Base-by-base conservation (phyloP, 2,329 filamentous ascomycete genomes). In the Botrytis galanthina region DNA sequence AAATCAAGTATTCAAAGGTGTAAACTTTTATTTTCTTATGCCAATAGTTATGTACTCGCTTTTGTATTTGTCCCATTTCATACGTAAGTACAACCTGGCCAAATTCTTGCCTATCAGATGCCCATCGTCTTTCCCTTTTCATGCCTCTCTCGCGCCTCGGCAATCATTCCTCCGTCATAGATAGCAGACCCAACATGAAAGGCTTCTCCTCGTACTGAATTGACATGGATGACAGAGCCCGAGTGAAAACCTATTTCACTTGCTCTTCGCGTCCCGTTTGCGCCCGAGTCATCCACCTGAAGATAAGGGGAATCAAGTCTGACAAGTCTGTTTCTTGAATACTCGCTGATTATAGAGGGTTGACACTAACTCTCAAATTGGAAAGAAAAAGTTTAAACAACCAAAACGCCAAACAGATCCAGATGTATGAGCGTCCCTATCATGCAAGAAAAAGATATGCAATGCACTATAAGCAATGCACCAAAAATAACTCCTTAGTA, bases 241-340 rank as follows among this genome's bases (percentile, higher is more conserved):
- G 9, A 22, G 48, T 39, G 26, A 54, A 68, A 20, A 59, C 51
- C 37, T 26, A 26, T 69, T 29, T 42, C 18, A 22, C 51, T 42
- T 29, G 48, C 26, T 57, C 48, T 22, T 59, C n/a, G 18, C 48
- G 29, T 32, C 66, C 48, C 37, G 22, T 39, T 51, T 37, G 18
- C 39, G 54, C 37, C 48, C 35, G n/a, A 57, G 35, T 37, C 48
- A 69, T 48, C 26, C 18, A 37, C 66, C 48, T 8, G 4, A 39
- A 57, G 22, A 57, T 39, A 32, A 69, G n/a, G 35, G 32, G 18
- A 69, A 57, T 42, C 4, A 57, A 57, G 48, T 42, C 37, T 69
- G 66, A 57, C 66, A 59, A 57, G 66, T 69, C 66, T 69, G 66
- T 59, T 69, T 44, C 66, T 69, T 69, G 48, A 54, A 69, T 69